These are phyloP conservation scores for Poa annua DNA, from an alignment of 176 grass and related monocot genomes.

Conservation along the genomic window DNA sequence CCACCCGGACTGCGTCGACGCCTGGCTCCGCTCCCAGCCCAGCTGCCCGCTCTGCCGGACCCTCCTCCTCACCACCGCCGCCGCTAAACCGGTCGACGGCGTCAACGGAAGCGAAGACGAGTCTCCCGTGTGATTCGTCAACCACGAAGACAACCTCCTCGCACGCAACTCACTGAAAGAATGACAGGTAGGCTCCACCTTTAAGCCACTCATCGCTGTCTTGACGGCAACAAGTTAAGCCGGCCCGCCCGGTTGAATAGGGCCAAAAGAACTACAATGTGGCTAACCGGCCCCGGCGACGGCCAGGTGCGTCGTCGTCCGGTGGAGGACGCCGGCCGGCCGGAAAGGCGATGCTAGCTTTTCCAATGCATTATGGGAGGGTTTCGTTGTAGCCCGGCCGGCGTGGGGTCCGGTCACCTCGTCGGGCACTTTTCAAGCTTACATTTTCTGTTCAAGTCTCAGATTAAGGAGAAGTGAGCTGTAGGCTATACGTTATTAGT, in stretches of 20 bases:
- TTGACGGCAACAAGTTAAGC: background rate
- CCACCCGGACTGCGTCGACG: conserved; percentile 88
- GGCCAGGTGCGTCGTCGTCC: background rate
- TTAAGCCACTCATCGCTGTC: background rate
- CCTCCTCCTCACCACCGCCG: conserved; percentile 34
- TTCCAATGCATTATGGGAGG: conserved; percentile 1
- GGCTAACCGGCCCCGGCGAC: background rate
- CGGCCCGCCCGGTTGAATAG: background rate
- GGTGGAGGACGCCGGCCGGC: background rate
- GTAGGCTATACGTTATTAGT: conserved; percentile 37
- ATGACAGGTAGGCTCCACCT: background rate
- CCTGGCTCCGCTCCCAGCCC: conserved; percentile 63
- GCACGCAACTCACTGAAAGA: background rate
- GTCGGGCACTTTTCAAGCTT: background rate
- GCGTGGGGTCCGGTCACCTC: conserved; percentile 18
- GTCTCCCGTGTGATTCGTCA: conserved; percentile 44
- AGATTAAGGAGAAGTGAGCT: background rate
- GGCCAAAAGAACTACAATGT: background rate
- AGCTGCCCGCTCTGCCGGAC: conserved; percentile 81
- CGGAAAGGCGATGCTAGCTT: background rate
- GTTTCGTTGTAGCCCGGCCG: background rate
- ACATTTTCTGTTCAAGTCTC: background rate
- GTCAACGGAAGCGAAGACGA: conserved; percentile 10
- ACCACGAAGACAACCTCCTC: background rate
- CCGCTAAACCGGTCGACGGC: background rate